Base-by-base conservation (phyloP, 371 early-diverging fungal species). In the Mortierella sp. region DNA sequence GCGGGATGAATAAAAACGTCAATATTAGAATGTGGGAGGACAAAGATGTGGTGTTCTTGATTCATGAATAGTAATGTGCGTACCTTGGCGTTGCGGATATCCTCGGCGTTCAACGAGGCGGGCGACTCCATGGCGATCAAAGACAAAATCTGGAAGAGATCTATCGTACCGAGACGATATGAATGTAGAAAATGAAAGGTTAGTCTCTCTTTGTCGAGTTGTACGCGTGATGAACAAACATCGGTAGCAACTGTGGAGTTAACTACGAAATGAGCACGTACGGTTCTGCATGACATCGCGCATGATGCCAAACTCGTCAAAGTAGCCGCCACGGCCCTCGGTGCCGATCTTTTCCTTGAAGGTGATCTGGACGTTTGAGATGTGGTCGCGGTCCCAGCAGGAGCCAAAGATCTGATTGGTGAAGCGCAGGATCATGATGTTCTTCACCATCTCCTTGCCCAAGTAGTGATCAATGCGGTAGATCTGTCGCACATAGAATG, bases 61-160 rank as follows among this genome's bases (percentile, higher is more conserved):
- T 19, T 10, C 44, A 39, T n/a, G 45, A 64, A n/a, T 10, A 29
- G 37, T 24, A 39, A 10, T 22, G 3, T 40, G 14, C 34, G 48
- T 73, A 80, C 93, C 87, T 98, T 98, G 79, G 96, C 94, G 86
- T 97, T 93, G 66, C 97, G 96, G 68, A 98, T 92, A 45, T 96
- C 95, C 79, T 98, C 97, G n/a, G 97, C 92, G 68, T 92, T 89
- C 66, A 96, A 87, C 2, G 95, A 90, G 16, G 90, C 89, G 19
- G 98, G 98, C 77, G 93, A 89, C 77, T 96, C 97, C 96, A 98
- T 98, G 24, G 97, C 96, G 71, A 98, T 89, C 74, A 98, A 89
- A 22, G 96, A 90, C 43, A 99, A 87, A n/a, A 97, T 92, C 80
- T 98, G 98, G 55, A 98, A 87, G 66, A 99, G 82, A 86, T 99